Evolutionary conservation across 2,329 filamentous ascomycete genomes (phyloP).

Genomic region (Pestalotiopsis sp.): DNA sequence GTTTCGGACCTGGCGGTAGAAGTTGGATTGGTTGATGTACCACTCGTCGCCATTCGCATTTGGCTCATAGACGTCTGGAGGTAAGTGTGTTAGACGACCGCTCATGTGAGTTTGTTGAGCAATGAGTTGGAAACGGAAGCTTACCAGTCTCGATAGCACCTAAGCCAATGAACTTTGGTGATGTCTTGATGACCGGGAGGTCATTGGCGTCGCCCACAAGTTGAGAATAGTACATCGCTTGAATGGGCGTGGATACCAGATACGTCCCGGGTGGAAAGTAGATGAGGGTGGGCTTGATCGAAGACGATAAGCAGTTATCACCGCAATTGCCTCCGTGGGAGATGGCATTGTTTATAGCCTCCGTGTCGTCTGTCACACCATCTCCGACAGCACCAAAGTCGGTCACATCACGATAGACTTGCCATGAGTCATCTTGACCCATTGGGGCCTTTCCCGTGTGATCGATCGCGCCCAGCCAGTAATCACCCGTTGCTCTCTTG

Average conservation of each 20-base stretch:
- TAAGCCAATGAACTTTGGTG: neutral
- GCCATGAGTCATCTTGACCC: neutral
- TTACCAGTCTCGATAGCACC: neutral
- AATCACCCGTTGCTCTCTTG: neutral
- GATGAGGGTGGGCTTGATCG: neutral
- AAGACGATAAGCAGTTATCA: neutral
- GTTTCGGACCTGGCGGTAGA: neutral
- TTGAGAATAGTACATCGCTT: neutral
- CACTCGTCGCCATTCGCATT: neutral
- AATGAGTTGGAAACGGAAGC: too few relatives aligned
- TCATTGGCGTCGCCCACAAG: neutral
- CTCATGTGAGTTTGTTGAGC: neutral
- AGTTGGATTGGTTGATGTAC: neutral
- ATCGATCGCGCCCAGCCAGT: neutral
- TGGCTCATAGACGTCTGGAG: neutral
- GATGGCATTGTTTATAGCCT: constrained; percentile 62
- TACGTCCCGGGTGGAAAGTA: constrained; percentile 3
- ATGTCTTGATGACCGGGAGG: neutral
- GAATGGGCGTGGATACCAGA: neutral
- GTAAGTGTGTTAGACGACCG: neutral
- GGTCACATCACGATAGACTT: neutral
- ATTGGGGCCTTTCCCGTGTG: neutral
- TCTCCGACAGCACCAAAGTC: constrained; percentile 53
- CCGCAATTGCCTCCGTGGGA: neutral
- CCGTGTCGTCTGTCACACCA: constrained; percentile 74